Base-by-base conservation (phyloP, 176 grass and related monocot genomes). In the Musa itinerans region DNA sequence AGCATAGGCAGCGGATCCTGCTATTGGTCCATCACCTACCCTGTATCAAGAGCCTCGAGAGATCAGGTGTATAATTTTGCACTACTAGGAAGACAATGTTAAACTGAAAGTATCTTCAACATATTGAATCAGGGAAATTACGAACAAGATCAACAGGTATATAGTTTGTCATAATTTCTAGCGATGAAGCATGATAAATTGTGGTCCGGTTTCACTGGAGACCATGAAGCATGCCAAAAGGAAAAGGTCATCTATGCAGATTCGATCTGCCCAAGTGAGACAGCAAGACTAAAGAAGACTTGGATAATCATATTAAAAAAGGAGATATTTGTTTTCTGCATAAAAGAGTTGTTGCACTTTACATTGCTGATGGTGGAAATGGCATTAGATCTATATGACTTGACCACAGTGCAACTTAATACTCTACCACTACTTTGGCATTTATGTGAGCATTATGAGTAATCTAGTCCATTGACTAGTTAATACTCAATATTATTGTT, bases 21-120 rank as follows among this genome's bases (percentile, higher is more conserved):
- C 86, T 83, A 97, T 97, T 71, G 90, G 90, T 55, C 90, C 94
- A 80, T 97, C 94, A 79, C 90, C 94, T 67, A 97, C 94, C 82
- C 94, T 97, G 83, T 83, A 88, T 65, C 66, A 70, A 52, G 2
- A 63, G 14, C 6, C 19, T 80, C 11, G 3, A 7, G 67, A 73
- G 68, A 80, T 80, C 34, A 43, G 34, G 34, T 78, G 69, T 62
- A 4, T 48, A 69, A 76, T 49, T 76, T 11, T 11, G 64, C 1
- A 78, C 12, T 74, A 51, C 16, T 16, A 56, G 23, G 53, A 25
- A 29, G 29, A 16, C 9, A 74, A 74, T 10, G 9, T 54, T 21
- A 26, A 55, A 54, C 0, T 73, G 21, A 54, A 16, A 54, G 11
- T 13, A 73, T 50, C n/a, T 4, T 73, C 19, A 17, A 54, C 50